Base-by-base conservation (phyloP, 2,329 filamentous ascomycete genomes). In the Thermomyces lanuginosus region DNA sequence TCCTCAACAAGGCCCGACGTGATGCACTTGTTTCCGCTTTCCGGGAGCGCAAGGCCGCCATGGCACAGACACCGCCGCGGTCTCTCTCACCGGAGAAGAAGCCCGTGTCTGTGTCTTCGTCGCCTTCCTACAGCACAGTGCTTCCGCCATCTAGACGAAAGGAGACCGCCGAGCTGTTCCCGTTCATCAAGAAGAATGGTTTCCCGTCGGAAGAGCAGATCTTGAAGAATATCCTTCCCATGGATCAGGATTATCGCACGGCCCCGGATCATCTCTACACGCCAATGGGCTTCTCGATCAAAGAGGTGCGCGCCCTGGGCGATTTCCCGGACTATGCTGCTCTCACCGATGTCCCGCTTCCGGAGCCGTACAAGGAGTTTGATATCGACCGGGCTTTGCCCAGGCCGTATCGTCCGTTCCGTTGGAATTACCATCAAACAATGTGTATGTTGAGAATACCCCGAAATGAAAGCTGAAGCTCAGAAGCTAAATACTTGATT, bases 381-480 rank as follows among this genome's bases (percentile, higher is more conserved):
- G 59, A 80, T 35, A 71, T 83, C 29, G 53, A 63, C 8, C 77
- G 61, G 35, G 80, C 81, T 1, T 41, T 64, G 6, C 68, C 81
- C 1, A 63, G 82, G 31, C 81, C 81, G 0, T 91, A 84, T 45
- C 64, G 82, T 21, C 82, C 82, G 0, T 77, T 91, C 22, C 55
- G 82, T 41, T 91, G 82, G 82, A 59, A 64, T 0, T 92, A 91
- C 44, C 79, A 89, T 45, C 82, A 92, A 45, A 91, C 81, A 0
- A 91, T 92, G 82, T 79, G 80, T 86, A 66, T 40, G 74, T 62
- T 23, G 19, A 9, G 15, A 15, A 3, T 15, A 4, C 8, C 9
- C 12, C 4, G 5, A 16, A 17, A 4, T 7, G 12, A 9, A 15
- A 25, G 17, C 25, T 17, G 11, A 21, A 21, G 3, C 10, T 19